Percentiles rank a stretch among this genome's conserved stretches.
phyloP scores from a whole-genome alignment of 2,329 filamentous ascomycete species.

The Nigrospora sphaerica region DNA sequence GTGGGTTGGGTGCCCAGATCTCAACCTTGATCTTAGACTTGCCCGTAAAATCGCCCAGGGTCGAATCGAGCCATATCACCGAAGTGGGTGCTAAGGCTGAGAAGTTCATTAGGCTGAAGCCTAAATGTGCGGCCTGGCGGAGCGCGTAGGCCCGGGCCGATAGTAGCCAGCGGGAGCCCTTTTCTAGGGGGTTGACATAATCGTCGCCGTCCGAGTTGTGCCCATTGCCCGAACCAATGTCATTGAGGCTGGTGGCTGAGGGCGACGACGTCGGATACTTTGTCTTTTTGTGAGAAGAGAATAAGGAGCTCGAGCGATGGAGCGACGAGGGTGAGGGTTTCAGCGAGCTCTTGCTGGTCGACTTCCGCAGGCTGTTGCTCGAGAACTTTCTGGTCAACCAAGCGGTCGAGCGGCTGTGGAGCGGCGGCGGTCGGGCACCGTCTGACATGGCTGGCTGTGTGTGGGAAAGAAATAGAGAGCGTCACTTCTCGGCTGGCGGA shows the following conservation, averaged over 20 bases:
- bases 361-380: background rate
- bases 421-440: background rate
- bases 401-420: background rate
- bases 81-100: slow-evolving; percentile 8
- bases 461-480: no score
- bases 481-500: no score
- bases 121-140: slow-evolving; percentile 12
- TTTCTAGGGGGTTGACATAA: slow-evolving; percentile 5
- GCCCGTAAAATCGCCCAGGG: slow-evolving; percentile 13
- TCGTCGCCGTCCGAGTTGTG: slow-evolving; percentile 1
- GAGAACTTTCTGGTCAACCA: background rate
- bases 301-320: background rate
- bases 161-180: slow-evolving; percentile 13
- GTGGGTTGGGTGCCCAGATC: slow-evolving; percentile 18
- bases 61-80: slow-evolving; percentile 18
- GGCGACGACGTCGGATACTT: background rate
- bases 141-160: slow-evolving; percentile 15
- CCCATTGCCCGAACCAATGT: background rate
- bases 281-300: background rate
- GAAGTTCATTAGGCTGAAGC: slow-evolving; percentile 14
- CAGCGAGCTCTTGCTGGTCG: background rate
- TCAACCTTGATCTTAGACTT: slow-evolving; percentile 14
- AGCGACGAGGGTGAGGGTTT: background rate
- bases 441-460: no score
- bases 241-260: background rate